Evolutionary conservation across 176 grass and related monocot species (phyloP), one percentile per base, ranked within the genome.

Genomic region (Zea luxurians): DNA sequence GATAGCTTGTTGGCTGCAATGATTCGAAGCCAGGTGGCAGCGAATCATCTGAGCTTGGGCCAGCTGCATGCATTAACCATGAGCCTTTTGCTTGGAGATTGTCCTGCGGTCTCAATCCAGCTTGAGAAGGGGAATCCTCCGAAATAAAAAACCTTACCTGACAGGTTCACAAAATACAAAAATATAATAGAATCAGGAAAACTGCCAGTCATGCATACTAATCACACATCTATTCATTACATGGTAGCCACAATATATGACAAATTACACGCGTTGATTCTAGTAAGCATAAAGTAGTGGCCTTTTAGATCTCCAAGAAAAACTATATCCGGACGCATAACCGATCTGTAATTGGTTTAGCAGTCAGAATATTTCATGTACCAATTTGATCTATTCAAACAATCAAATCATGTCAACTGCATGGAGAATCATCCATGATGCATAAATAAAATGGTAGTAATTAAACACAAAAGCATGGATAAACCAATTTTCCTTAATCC

Each of bases 51-150:
- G 86, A 87, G 64, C 69, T 61, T 43, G 79, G 78, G 45, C 90
- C 82, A 61, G 88, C 57, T 75, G 91, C 83, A 85, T 94, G 91
- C 73, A 82, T 70, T 68, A 92, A 84, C 83, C 85, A 99, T 81
- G 96, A 91, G 64, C 87, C 87, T 87, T 99, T 99, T 86, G 92
- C 89, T 83, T 99, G 92, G 65, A 99, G 96, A 89, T 95, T 85
- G 76, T 95, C 90, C 83, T 99, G 92, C 6, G 88, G 49, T 74
- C 89, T 87, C 69, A 91, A 77, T 71, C 92, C 90, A 65, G 90
- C 91, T 66, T 92, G 83, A 69, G 80, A 83, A 62, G 96, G 96
- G 38, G 96, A 89, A 85, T 99, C 96, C 60, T 99, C 96, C 8
- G 96, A 88, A 35, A 99, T 80, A 64, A 95, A 99, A 53, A 99